Evolutionary conservation across 2,329 filamentous ascomycete species (phyloP), one percentile per base, ranked within the genome.

Genomic region (Sporothrix pseudoabietina): DNA sequence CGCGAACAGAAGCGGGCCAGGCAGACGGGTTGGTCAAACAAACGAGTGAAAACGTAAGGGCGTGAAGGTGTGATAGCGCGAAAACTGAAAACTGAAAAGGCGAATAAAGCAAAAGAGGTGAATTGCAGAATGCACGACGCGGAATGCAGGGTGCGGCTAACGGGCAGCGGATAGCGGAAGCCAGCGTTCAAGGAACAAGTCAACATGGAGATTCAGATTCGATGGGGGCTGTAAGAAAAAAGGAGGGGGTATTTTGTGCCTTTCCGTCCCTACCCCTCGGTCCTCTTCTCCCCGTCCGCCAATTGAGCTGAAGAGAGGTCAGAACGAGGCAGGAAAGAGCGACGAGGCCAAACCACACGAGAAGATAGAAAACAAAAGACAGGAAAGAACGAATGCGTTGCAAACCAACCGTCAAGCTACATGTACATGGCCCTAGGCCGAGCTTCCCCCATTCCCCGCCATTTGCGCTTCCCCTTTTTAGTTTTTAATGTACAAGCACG

Each of bases 381-480:
- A n/a, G 30, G 47, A 69, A 54, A 54, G 44, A 35, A 55, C 52
- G 35, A 41, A 19, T 41, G 52, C 44, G 65, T 39, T 41, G 2
- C 14, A 16, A 68, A 68, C 26, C 44, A 66, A 66, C 47, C 44
- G 65, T 32, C 44, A 49, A 35, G 65, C 65, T 35, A 12, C 41
- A 12, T 47, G 16, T 35, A 12, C 41, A 12, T 47, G 16, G 32
- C n/a, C n/a, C n/a, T 57, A 69, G 59, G 59, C 69, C 22, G 49
- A 59, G 69, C 65, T 65, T n/a, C 22, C 22, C 63, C 26, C 44
- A 52, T 35, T 71, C 72, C 72, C 69, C 69, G 63, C 72, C 44
- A 71, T 74, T 54, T 68, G 44, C 44, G 44, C 72, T 47, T 71
- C 61, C 35, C 70, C n/a, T 54, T 65, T 70, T 61, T 44, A 5